These are phyloP conservation scores for Aspergillus vadensis DNA, from an alignment of 2,329 filamentous ascomycete genomes.

Conservation along the genomic window DNA sequence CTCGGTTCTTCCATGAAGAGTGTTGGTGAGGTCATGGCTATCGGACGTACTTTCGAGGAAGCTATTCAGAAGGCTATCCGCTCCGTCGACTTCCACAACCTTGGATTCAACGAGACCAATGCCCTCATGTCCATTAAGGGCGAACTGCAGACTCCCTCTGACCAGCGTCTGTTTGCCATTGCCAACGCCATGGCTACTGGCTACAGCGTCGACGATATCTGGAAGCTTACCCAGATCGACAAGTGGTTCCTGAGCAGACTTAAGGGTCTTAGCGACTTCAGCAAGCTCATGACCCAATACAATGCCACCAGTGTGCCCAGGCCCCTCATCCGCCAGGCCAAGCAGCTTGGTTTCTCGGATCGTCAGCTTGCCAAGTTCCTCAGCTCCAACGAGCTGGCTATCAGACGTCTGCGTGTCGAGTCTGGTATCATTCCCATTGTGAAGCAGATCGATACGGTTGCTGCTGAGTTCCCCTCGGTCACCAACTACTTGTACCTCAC, in stretches of 20 bases:
- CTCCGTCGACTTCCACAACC: constrained; percentile 90
- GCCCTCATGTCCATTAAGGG: constrained; percentile 95
- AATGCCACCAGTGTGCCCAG: constrained; percentile 66
- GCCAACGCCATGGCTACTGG: constrained; percentile 96
- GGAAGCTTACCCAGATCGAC: constrained; percentile 97
- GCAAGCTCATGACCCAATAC: constrained; percentile 73
- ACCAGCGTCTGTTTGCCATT: constrained; percentile 95
- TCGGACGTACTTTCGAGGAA: constrained; percentile 94
- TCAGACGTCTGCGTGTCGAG: constrained; percentile 82
- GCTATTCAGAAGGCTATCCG: constrained; percentile 98
- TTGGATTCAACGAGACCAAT: constrained; percentile 89
- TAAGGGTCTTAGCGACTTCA: constrained; percentile 87
- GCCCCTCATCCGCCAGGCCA: constrained; percentile 75
- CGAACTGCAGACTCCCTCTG: constrained; percentile 94
- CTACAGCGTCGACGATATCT: constrained; percentile 94
- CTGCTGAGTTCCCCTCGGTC: constrained; percentile 89
- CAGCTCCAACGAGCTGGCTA: constrained; percentile 89
- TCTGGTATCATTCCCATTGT: constrained; percentile 83
- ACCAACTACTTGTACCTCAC: constrained; percentile 98
- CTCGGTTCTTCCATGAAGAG: constrained; percentile 99
- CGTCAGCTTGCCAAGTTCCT: constrained; percentile 91
- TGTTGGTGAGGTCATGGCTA: constrained; percentile 98
- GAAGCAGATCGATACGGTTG: constrained; percentile 98
- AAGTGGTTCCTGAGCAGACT: constrained; percentile 96
- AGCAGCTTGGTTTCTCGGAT: constrained; percentile 93